Evolutionary conservation across 495 filamentous ascomycete species (phyloP), one percentile per base, ranked within the genome.

Genomic region (Neurospora sp.): DNA sequence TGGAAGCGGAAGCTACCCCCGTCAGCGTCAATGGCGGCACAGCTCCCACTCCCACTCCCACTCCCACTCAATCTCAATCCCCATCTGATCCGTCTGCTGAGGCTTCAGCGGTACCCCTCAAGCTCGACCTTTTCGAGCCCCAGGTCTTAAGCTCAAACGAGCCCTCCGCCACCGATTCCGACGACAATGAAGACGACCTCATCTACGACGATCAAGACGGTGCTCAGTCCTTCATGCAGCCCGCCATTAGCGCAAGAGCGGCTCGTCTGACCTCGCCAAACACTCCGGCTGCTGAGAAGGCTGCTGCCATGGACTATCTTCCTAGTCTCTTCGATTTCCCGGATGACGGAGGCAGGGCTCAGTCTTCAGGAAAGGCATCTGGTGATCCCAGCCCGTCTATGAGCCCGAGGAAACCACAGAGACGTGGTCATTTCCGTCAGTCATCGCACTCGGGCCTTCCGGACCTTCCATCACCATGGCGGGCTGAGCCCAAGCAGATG

Each of bases 271-370:
- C 89, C 40, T 88, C 90, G 22, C 87, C 91, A 16, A 85, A 84
- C 61, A 95, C 91, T 1, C 90, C 93, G 3, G 89, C 90, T 10
- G 88, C 89, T 44, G 93, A 96, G 78, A 95, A 92, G 82, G 88
- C 82, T 40, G 88, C 89, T 1, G 88, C 88, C 0, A 82, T 97
- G 83, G 89, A 92, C 69, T 77, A 82, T 22, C 71, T 85, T 27
- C 83, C 87, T 16, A 87, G 83, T 16, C 80, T 85, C 35, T 90
- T 93, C 71, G 85, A 86, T 4, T 76, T 73, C 40, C 71, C 75
- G 31, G 79, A 76, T 9, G 72, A 70, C 31, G 72, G 61, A 1
- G 65, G 41, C 44, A 69, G 42, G 44, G 31, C 20, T 17, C 42
- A 42, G 31, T 48, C 31, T 70, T 71, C 68, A 17, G 69, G 27